phyloP scores from a whole-genome alignment of 768 basidiomycete genomes.

The Fomitopsis pulvina region DNA sequence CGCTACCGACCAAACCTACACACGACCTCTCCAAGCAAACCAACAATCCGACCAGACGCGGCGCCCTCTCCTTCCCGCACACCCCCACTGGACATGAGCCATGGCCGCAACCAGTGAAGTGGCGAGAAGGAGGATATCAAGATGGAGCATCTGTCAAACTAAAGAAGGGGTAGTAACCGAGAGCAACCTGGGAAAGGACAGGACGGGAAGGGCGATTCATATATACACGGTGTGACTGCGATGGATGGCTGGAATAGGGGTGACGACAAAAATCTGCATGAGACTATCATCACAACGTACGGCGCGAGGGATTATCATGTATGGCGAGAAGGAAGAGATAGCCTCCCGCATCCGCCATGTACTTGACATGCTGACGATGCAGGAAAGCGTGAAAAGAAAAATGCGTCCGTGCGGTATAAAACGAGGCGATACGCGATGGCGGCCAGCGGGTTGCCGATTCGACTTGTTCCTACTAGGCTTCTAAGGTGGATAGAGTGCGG shows the following conservation, averaged over 20 bases:
- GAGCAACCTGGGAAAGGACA: conserved; percentile 10
- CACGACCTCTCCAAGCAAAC: background rate
- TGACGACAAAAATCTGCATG: background rate
- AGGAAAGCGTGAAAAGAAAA: conserved; percentile 49
- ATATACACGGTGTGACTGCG: conserved; percentile 2
- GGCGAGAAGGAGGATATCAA: conserved; percentile 55
- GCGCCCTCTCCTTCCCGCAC: conserved; percentile 70
- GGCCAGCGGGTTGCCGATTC: background rate
- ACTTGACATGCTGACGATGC: background rate
- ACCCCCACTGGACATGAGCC: conserved; percentile 39
- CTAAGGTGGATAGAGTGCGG: background rate
- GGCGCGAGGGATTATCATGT: conserved; percentile 19
- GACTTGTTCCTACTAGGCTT: background rate
- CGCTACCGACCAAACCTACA: background rate
- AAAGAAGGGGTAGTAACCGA: conserved; percentile 17
- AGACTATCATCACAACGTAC: conserved; percentile 19
- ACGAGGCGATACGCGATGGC: conserved; percentile 7
- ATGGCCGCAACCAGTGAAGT: conserved; percentile 27
- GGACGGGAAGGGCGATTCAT: background rate
- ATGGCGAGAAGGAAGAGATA: conserved; percentile 20
- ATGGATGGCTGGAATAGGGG: background rate
- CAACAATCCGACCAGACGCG: conserved; percentile 32
- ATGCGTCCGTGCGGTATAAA: conserved; percentile 68
- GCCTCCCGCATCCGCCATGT: conserved; percentile 4
- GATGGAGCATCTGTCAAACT: conserved; percentile 11